Evolutionary conservation across 805 yeast species (phyloP).

Genomic region (Kluyveromyces siamensis): DNA sequence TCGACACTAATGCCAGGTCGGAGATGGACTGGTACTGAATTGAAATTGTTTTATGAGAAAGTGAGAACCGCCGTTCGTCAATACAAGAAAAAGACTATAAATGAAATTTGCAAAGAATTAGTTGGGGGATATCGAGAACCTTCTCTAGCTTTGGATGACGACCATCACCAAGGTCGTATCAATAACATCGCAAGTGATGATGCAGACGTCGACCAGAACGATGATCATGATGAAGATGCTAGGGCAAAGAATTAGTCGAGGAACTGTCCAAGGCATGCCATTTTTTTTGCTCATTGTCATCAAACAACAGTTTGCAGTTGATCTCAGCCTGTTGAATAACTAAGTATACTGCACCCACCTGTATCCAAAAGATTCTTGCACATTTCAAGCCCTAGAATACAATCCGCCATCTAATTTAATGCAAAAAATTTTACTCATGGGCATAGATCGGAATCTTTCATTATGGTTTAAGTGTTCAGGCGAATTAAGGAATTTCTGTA

Average conservation of each 20-base stretch:
- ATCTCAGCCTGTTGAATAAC: background rate
- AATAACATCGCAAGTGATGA: background rate
- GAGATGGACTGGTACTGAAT: slow-evolving; percentile 53
- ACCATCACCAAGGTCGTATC: slow-evolving; percentile 4
- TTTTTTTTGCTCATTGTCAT: too few relatives aligned
- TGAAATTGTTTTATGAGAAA: slow-evolving; percentile 51
- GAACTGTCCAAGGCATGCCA: background rate
- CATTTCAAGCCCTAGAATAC: background rate
- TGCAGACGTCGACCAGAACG: slow-evolving; percentile 4
- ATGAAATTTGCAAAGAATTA: slow-evolving; percentile 28
- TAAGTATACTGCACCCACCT: too few relatives aligned
- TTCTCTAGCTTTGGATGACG: slow-evolving; percentile 11
- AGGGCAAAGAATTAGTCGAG: background rate
- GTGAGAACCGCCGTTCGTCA: slow-evolving; percentile 47
- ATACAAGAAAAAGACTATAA: slow-evolving; percentile 31
- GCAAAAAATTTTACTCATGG: background rate
- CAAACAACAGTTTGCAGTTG: background rate
- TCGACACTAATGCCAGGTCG: slow-evolving; percentile 37
- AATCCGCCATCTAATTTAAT: background rate
- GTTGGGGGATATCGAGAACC: slow-evolving; percentile 14
- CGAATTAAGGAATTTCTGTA: background rate
- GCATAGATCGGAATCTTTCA: background rate
- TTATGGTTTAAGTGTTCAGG: background rate
- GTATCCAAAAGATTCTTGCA: background rate
- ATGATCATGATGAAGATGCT: background rate